A percentile compares a stretch with the other conserved stretches of the same genome.
Conservation (phyloP, 768 basidiomycete species). For the Mycena rebaudengoi region DNA sequence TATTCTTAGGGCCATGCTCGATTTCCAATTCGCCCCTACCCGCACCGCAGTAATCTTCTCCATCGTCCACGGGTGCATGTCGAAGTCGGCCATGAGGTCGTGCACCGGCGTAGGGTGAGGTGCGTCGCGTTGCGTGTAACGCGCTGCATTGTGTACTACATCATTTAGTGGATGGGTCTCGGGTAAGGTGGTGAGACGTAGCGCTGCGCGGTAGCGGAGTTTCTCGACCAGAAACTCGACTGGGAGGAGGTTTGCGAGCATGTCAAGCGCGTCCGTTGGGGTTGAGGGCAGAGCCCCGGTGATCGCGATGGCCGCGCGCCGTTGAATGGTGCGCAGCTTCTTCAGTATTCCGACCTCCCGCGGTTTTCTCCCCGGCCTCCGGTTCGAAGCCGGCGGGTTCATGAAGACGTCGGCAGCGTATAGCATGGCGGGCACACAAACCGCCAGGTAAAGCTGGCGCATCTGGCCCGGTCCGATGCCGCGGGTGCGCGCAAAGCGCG, state of each 20-base stretch:
- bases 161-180: not conserved
- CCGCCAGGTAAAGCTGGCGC: conserved; percentile 19
- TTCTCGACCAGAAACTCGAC: not conserved
- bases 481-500: conserved; percentile 15
- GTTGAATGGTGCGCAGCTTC: conserved; percentile 23
- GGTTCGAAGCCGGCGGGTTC: not conserved
- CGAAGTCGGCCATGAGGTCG: not conserved
- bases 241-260: not conserved
- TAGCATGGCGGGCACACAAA: conserved; percentile 30
- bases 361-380: not conserved
- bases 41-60: not conserved
- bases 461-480: conserved; percentile 13
- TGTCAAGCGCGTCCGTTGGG: conserved; percentile 19
- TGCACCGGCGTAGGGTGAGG: not conserved
- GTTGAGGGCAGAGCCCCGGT: conserved; percentile 26
- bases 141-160: too few species aligned
- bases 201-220: not conserved
- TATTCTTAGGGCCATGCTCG: not conserved
- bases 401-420: conserved; percentile 32
- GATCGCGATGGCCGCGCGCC: conserved; percentile 23
- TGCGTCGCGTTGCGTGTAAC: not conserved
- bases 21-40: not conserved
- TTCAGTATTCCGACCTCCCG: not conserved
- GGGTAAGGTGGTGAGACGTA: not conserved
- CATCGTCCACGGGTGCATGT: not conserved